Percentiles rank a stretch among this genome's conserved stretches.
Conservation (phyloP, 352 stramenopile genomes). For the Pythium folliculosum region DNA sequence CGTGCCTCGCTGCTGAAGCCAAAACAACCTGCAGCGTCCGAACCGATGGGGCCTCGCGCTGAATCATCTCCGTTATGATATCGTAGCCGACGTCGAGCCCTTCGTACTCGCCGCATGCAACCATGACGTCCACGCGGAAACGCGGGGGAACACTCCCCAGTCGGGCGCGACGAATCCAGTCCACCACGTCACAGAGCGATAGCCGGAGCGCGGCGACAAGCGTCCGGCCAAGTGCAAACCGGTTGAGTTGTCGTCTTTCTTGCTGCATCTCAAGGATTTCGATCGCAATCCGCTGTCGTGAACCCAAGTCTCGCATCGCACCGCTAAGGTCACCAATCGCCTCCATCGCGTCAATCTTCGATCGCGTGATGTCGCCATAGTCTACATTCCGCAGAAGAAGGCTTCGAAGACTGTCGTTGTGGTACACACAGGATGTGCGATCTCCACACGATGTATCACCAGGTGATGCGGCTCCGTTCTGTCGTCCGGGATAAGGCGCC, state of each 20-base stretch:
- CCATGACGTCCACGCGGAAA: neutral
- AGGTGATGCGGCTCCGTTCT: neutral
- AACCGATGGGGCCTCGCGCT: neutral
- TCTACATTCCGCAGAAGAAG: constrained; percentile 7
- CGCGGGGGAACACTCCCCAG: neutral
- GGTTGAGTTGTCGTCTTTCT: constrained; percentile 22
- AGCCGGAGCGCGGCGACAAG: constrained; percentile 7
- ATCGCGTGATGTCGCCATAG: constrained; percentile 4
- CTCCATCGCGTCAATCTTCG: constrained; percentile 11
- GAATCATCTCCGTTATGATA: neutral
- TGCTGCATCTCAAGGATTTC: constrained; percentile 13
- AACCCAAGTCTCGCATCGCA: neutral
- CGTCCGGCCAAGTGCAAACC: neutral
- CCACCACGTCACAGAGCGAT: constrained; percentile 7
- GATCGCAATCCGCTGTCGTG: constrained; percentile 3
- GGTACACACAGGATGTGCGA: constrained; percentile 7
- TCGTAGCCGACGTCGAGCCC: neutral
- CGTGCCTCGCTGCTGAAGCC: neutral
- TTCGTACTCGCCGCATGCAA: constrained; percentile 14
- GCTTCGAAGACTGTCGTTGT: constrained; percentile 6
- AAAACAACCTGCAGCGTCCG: neutral
- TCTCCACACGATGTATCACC: neutral
- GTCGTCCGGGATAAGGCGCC: neutral
- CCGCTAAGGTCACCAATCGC: constrained; percentile 2
- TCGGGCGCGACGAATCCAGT: constrained; percentile 10